phyloP scores from a whole-genome alignment of 2,329 filamentous ascomycete species.

The Falciphora oryzae region DNA sequence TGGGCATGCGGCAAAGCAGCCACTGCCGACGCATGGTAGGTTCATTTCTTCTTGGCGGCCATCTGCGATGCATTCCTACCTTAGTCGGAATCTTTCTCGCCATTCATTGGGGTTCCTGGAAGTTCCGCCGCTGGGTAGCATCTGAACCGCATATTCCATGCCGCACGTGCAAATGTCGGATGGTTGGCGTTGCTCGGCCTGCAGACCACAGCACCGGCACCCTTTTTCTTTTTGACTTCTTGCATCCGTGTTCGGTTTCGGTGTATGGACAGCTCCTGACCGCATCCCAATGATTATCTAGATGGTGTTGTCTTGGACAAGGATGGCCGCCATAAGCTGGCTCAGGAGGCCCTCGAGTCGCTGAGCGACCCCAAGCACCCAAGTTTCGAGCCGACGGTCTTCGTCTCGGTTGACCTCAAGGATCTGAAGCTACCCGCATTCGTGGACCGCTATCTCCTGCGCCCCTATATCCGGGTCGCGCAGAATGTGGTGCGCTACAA shows the following conservation, averaged over 20 bases:
- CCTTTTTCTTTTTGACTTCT: neutral
- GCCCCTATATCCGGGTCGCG: slow-evolving; percentile 54
- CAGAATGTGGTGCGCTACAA: slow-evolving; percentile 53
- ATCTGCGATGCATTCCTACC: too few relatives aligned
- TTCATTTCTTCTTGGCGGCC: neutral
- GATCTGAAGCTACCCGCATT: slow-evolving; percentile 30
- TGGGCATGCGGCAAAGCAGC: neutral
- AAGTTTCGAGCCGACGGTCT: slow-evolving; percentile 41
- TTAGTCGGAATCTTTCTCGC: neutral
- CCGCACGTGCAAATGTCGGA: neutral
- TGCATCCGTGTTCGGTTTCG: neutral
- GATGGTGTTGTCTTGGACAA: slow-evolving; percentile 8
- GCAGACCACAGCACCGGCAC: neutral
- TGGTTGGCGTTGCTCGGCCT: neutral
- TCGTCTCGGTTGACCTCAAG: slow-evolving; percentile 35
- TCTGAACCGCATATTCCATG: neutral
- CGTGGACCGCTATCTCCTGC: slow-evolving; percentile 44
- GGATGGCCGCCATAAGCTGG: slow-evolving; percentile 21
- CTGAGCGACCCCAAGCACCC: slow-evolving; percentile 34
- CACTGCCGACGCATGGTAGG: neutral
- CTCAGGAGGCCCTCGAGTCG: slow-evolving; percentile 31
- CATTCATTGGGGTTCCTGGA: too few relatives aligned
- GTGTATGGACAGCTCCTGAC: slow-evolving; percentile 10
- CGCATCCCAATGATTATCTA: slow-evolving; percentile 4
- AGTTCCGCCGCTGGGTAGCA: neutral